Percentiles rank a stretch among this genome's conserved stretches.
Conservation (phyloP, 768 basidiomycete genomes). For the Serendipita sp. region DNA sequence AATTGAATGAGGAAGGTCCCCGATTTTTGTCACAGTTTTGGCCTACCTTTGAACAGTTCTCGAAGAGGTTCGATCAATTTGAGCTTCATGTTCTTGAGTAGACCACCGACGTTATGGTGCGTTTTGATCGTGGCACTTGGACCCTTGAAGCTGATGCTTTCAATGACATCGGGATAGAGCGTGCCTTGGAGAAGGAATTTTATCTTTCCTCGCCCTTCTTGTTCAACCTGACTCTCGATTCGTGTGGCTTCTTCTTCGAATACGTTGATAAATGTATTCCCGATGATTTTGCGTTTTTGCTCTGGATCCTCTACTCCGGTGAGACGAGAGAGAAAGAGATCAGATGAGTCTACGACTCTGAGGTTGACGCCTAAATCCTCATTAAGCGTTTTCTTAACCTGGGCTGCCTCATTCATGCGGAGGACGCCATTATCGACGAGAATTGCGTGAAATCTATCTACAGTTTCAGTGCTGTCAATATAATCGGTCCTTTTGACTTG, state of each 20-base stretch:
- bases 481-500: conserved; percentile 20
- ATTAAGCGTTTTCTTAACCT: conserved; percentile 88
- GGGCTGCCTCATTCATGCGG: conserved; percentile 74
- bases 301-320: conserved; percentile 91
- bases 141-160: conserved; percentile 98
- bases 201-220: conserved; percentile 71
- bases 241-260: conserved; percentile 90
- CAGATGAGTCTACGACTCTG: conserved; percentile 89
- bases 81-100: conserved; percentile 94
- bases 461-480: conserved; percentile 5
- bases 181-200: conserved; percentile 98
- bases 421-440: conserved; percentile 99
- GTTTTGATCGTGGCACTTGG: conserved; percentile 99
- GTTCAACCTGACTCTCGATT: conserved; percentile 68
- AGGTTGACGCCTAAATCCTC: conserved; percentile 90
- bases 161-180: conserved; percentile 96
- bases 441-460: conserved; percentile 87
- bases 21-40: no score
- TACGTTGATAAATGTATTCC: conserved; percentile 96
- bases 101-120: conserved; percentile 95
- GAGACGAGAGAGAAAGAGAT: conserved; percentile 79
- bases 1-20: no score
- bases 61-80: conserved; percentile 96
- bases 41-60: conserved; percentile 94
- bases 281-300: conserved; percentile 93